Evolutionary conservation across 2,329 filamentous ascomycete genomes (phyloP).

Genomic region (Colletotrichum aenigma): DNA sequence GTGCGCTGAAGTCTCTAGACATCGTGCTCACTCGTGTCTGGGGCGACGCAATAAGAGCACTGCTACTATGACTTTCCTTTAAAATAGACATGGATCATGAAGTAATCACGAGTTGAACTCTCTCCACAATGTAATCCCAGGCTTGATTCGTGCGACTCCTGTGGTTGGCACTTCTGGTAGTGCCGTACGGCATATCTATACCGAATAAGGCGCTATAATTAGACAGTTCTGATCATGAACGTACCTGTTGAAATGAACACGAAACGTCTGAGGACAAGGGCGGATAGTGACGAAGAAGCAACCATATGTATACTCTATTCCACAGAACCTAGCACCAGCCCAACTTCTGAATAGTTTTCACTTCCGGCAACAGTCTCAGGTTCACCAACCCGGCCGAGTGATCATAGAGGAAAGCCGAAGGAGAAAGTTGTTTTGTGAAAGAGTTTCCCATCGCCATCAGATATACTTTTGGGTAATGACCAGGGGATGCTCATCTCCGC

Average conservation of each 20-base stretch:
- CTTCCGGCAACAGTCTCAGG: background rate
- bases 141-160: background rate
- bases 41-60: too few species aligned
- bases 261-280: fast-evolving
- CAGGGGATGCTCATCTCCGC: background rate
- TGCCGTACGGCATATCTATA: fast-evolving
- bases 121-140: background rate
- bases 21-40: fast-evolving
- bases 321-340: background rate
- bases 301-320: fast-evolving
- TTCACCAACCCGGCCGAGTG: background rate
- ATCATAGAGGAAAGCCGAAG: too few species aligned
- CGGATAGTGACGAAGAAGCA: background rate
- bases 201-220: background rate
- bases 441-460: too few species aligned
- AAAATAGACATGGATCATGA: fast-evolving
- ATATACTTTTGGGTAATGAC: fast-evolving
- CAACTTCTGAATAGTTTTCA: background rate
- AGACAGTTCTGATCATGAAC: too few species aligned
- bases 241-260: background rate
- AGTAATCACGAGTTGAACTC: fast-evolving
- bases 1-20: background rate
- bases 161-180: fast-evolving
- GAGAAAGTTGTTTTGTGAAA: too few species aligned
- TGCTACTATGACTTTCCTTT: too few species aligned